phyloP scores from a whole-genome alignment of 2,329 filamentous ascomycete genomes.

The Proliferodiscus dingleyae region DNA sequence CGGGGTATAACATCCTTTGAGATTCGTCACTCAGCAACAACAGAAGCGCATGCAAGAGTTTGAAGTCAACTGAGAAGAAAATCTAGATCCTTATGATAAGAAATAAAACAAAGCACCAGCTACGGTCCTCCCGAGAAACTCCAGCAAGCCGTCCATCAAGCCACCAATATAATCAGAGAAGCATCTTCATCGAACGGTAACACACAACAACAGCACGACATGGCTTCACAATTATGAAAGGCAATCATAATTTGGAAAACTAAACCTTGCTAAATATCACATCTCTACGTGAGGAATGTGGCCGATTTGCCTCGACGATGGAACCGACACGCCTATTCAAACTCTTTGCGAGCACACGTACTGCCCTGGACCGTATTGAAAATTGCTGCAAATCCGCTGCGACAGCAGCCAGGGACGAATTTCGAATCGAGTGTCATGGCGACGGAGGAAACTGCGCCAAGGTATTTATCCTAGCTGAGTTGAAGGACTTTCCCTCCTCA shows the following conservation, averaged over 20 bases:
- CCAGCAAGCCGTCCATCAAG: slow-evolving; percentile 12
- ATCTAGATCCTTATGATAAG: slow-evolving; percentile 20
- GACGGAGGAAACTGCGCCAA: slow-evolving; percentile 16
- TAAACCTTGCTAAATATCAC: slow-evolving; percentile 1
- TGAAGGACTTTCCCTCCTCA: slow-evolving; percentile 10
- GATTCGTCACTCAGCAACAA: slow-evolving; percentile 15
- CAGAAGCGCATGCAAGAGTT: slow-evolving; percentile 18
- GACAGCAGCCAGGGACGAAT: slow-evolving; percentile 13
- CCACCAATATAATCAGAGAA: slow-evolving; percentile 15
- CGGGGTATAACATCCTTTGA: too few relatives aligned
- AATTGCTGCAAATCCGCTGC: slow-evolving; percentile 13
- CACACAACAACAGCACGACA: slow-evolving; percentile 17
- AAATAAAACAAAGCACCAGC: slow-evolving; percentile 22
- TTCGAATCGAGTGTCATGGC: slow-evolving; percentile 21
- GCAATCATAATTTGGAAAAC: slow-evolving; percentile 7
- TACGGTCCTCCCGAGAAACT: slow-evolving; percentile 22
- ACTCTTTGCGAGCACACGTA: slow-evolving; percentile 22
- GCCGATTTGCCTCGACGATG: slow-evolving; percentile 22
- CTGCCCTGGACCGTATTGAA: slow-evolving; percentile 20
- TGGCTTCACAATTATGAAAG: slow-evolving; percentile 14
- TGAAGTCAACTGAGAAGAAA: slow-evolving; percentile 22
- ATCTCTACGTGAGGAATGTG: slow-evolving; percentile 10
- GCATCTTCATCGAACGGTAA: slow-evolving; percentile 12
- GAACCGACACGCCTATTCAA: slow-evolving; percentile 14
- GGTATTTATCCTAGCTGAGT: slow-evolving; percentile 18